These are phyloP conservation scores for Chytriomyces sp. DNA, from an alignment of 192 early-diverging fungal species.

Conservation along the genomic window DNA sequence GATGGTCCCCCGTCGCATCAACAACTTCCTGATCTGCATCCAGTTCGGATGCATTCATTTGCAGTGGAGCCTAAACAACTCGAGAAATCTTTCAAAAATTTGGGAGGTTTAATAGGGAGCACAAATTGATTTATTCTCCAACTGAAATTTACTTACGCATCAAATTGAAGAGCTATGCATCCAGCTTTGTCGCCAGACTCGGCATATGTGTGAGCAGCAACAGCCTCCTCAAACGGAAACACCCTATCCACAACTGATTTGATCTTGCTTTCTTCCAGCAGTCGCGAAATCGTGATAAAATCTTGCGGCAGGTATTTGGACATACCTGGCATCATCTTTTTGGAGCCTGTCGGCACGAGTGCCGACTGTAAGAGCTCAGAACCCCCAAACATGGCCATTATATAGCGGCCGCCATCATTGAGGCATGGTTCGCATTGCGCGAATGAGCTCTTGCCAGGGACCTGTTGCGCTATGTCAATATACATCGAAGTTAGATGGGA, in stretches of 20 bases:
- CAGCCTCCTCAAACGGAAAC: constrained; percentile 22
- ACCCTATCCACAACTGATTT: constrained; percentile 13
- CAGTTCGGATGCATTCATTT: too few relatives aligned
- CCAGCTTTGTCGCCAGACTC: constrained; percentile 9
- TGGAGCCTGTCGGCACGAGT: constrained; percentile 1
- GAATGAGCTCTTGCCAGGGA: constrained; percentile 1
- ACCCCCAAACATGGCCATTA: background rate
- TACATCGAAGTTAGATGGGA: too few relatives aligned
- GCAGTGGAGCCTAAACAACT: too few relatives aligned
- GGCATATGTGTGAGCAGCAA: background rate
- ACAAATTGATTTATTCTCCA: too few relatives aligned
- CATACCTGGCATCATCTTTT: constrained; percentile 5
- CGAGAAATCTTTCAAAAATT: too few relatives aligned
- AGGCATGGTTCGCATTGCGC: background rate
- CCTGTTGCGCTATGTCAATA: too few relatives aligned
- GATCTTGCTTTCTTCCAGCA: constrained; percentile 16
- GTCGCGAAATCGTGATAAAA: constrained; percentile 1
- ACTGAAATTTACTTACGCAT: too few relatives aligned
- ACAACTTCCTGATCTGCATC: too few relatives aligned
- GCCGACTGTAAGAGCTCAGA: background rate
- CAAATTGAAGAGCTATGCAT: too few relatives aligned
- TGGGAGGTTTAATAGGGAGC: too few relatives aligned
- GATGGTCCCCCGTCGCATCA: too few relatives aligned
- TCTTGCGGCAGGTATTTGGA: background rate
- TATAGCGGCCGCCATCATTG: background rate